Conservation (phyloP, 208 protist species). For the Perkinsela sp. region DNA sequence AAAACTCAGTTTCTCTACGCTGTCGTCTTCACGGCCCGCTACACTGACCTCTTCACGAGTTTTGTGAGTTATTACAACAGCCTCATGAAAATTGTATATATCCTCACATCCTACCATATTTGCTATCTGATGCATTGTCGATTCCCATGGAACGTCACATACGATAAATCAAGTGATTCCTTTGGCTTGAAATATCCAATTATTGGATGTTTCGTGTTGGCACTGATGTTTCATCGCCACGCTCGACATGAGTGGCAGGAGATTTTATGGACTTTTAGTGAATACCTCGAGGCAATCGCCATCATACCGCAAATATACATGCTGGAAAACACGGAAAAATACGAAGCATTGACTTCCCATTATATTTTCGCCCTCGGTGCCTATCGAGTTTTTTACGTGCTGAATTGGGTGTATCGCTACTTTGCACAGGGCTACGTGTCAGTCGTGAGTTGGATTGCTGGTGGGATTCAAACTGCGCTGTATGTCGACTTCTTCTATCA, state of each 20-base stretch:
- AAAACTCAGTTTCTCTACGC: slow-evolving; percentile 74
- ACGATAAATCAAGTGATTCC: slow-evolving; percentile 59
- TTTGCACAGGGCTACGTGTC: slow-evolving; percentile 21
- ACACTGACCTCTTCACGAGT: slow-evolving; percentile 60
- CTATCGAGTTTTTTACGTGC: slow-evolving; percentile 74
- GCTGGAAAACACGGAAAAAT: slow-evolving; percentile 66
- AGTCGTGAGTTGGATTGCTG: slow-evolving; percentile 27
- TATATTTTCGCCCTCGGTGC: slow-evolving; percentile 72
- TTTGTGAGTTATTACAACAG: slow-evolving; percentile 65
- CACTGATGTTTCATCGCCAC: slow-evolving; percentile 22
- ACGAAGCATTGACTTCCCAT: slow-evolving; percentile 72
- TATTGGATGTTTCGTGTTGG: slow-evolving; percentile 26
- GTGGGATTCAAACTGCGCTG: slow-evolving; percentile 65
- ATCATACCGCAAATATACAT: slow-evolving; percentile 83
- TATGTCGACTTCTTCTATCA: slow-evolving; percentile 87
- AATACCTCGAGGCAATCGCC: slow-evolving; percentile 79
- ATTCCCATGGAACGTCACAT: slow-evolving; percentile 59
- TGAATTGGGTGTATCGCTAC: slow-evolving; percentile 78
- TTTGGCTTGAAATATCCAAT: slow-evolving; percentile 63
- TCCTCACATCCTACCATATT: slow-evolving; percentile 44
- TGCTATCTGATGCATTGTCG: slow-evolving; percentile 67
- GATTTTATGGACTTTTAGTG: slow-evolving; percentile 72
- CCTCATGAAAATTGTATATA: slow-evolving; percentile 77
- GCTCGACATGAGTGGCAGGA: slow-evolving; percentile 14
- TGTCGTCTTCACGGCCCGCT: slow-evolving; percentile 69